Evolutionary conservation across 176 grass and related monocot genomes (phyloP).

Genomic region (Oropetium thomaeum): DNA sequence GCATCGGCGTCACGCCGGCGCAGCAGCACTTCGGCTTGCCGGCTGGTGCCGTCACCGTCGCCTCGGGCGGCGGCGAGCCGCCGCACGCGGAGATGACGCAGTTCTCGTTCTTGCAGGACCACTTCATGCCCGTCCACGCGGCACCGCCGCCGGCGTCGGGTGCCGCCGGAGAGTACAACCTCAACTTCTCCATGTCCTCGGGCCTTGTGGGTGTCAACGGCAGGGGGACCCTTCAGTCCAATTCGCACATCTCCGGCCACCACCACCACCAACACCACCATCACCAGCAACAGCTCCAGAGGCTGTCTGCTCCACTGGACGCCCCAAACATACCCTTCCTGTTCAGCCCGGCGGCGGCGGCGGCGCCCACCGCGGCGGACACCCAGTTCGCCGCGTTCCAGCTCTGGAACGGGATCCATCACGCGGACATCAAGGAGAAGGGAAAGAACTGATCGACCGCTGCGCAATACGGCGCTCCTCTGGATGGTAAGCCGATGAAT

Average conservation of each 20-base stretch:
- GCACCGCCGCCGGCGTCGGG: conserved; percentile 23
- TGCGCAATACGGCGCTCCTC: conserved; percentile 12
- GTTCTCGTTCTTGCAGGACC: conserved; percentile 72
- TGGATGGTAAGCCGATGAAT: conserved; percentile 30
- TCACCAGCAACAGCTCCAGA: conserved; percentile 50
- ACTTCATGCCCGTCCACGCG: conserved; percentile 51
- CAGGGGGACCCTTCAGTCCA: conserved; percentile 99
- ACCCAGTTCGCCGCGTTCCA: conserved; percentile 61
- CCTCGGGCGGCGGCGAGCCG: conserved; percentile 4
- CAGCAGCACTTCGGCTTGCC: conserved; percentile 41
- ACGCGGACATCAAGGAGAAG: conserved; percentile 77
- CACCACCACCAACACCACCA: conserved; percentile 58
- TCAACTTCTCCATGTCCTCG: conserved; percentile 87
- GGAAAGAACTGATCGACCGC: conserved; percentile 60
- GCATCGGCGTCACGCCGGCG: conserved; percentile 25
- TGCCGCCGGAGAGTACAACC: conserved; percentile 62
- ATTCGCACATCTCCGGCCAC: conserved; percentile 63
- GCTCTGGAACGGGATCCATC: conserved; percentile 70
- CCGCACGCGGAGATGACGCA: conserved; percentile 62
- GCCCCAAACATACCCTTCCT: conserved; percentile 65
- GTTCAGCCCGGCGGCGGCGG: conserved; percentile 40
- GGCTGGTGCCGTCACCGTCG: conserved; percentile 20
- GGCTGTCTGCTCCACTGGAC: conserved; percentile 59
- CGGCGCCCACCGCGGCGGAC: conserved; percentile 27
- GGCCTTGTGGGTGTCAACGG: conserved; percentile 63